Percentiles rank a stretch among this genome's conserved stretches.
Evolutionary conservation across 2,329 filamentous ascomycete genomes (phyloP).

Genomic region (Emydomyces testavorans): DNA sequence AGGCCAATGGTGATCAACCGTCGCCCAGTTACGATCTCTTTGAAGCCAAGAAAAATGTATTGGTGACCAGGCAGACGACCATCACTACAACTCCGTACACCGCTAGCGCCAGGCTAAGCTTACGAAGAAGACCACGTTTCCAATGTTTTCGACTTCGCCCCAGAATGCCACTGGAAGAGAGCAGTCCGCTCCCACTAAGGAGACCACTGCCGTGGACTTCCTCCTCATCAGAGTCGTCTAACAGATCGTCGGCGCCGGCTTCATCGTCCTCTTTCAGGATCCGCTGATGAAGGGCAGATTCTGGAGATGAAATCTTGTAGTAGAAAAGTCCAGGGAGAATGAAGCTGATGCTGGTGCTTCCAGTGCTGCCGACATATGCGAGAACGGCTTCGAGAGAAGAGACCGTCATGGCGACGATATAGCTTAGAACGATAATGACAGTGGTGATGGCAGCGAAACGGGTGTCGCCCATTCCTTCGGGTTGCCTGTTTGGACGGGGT

Average conservation of each 20-base stretch:
- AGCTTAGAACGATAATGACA: constrained; percentile 68
- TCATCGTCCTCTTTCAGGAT: constrained; percentile 85
- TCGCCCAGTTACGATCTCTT: constrained; percentile 23
- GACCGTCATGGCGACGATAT: constrained; percentile 81
- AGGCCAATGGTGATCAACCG: neutral
- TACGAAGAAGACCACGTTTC: constrained; percentile 55
- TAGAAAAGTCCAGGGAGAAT: constrained; percentile 94
- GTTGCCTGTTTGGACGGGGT: constrained; percentile 19
- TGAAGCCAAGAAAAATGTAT: constrained; percentile 62
- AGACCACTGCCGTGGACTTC: constrained; percentile 19
- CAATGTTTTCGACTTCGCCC: constrained; percentile 52
- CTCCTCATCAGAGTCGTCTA: constrained; percentile 28
- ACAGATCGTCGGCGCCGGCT: constrained; percentile 43
- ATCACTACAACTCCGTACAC: constrained; percentile 82
- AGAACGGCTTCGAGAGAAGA: constrained; percentile 80
- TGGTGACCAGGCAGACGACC: constrained; percentile 74
- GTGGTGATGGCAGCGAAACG: constrained; percentile 87
- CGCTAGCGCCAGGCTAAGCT: constrained; percentile 61
- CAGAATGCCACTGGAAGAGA: constrained; percentile 47
- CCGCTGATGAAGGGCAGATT: constrained; percentile 74
- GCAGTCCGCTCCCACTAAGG: constrained; percentile 32
- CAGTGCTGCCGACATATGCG: constrained; percentile 89
- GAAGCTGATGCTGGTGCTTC: constrained; percentile 90
- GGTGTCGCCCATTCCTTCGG: constrained; percentile 61
- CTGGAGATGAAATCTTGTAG: constrained; percentile 91